A percentile compares a stretch with the other conserved stretches of the same genome.
Conservation (phyloP, 305 asterid genomes). For the Rubia tinctorum region DNA sequence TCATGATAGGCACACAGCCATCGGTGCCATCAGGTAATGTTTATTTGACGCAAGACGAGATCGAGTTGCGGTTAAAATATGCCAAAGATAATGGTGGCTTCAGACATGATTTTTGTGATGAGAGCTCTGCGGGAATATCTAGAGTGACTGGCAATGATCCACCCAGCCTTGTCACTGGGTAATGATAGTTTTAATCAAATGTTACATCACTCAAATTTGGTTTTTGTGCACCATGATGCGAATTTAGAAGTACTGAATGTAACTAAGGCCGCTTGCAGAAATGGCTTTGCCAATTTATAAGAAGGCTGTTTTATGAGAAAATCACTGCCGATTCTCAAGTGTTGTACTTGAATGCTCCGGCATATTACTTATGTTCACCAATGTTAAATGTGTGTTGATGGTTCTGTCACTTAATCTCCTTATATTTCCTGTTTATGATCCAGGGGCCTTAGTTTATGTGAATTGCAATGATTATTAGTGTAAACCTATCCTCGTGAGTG, state of each 20-base stretch:
- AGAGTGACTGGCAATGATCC: slow-evolving; percentile 49
- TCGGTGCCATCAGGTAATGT: slow-evolving; percentile 49
- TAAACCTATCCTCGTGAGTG: too few species aligned
- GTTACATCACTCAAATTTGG: slow-evolving; percentile 26
- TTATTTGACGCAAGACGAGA: slow-evolving; percentile 58
- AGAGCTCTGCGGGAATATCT: slow-evolving; percentile 59
- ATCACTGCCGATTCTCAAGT: too few species aligned
- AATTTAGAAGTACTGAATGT: slow-evolving; percentile 24
- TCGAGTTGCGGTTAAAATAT: slow-evolving; percentile 71
- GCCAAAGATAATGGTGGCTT: slow-evolving; percentile 44
- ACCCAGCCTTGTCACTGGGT: slow-evolving; percentile 34
- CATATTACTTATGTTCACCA: too few species aligned
- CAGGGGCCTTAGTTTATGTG: too few species aligned
- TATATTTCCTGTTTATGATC: too few species aligned
- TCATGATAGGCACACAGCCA: slow-evolving; percentile 34
- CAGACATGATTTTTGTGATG: slow-evolving; percentile 49
- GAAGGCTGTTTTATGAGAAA: too few species aligned
- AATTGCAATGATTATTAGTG: too few species aligned
- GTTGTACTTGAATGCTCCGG: too few species aligned
- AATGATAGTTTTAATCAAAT: slow-evolving; percentile 36
- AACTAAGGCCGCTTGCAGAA: slow-evolving; percentile 37
- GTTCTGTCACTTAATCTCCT: too few species aligned
- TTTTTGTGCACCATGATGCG: slow-evolving; percentile 22
- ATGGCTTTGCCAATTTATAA: slow-evolving; percentile 20
- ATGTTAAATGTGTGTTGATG: too few species aligned